Evolutionary conservation across 768 basidiomycete genomes (phyloP), one percentile per base, ranked within the genome.

Genomic region (Kwoniella sp.): DNA sequence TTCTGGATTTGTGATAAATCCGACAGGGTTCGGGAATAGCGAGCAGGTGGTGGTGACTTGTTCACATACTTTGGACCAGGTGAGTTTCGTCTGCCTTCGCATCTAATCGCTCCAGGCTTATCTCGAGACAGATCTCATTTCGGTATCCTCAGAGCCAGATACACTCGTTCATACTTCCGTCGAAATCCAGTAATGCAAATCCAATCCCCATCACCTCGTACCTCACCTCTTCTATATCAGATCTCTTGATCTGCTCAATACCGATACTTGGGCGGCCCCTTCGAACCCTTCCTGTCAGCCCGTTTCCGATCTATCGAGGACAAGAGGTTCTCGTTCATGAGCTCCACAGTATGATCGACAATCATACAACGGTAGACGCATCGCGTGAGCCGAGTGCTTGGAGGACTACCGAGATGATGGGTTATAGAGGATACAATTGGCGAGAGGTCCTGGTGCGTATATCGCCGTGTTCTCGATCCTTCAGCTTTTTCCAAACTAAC

Each of bases 11-110:
- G 26, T 62, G 15, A 48, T 66, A 28, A 28, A 61, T 11, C 53
- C 50, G 17, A 15, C 50, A n/a, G 47, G 31, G 4, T n/a, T 22
- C 1, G 23, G 29, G 25, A 51, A 52, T 1, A 17, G 20, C 41
- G 54, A 50, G 25, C 23, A 37, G 22, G 52, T 37, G 20, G 57
- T 62, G 12, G 60, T 63, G 5, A 62, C 69, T 29, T 70, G 69
- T 25, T 58, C 69, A 30, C 69, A 66, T 61, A 70, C 61, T 12
- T 62, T 63, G 45, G 68, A 65, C 23, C 50, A 65, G 55, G 61
- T 66, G 31, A 55, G 47, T 34, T 20, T 17, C 8, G 11, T 25
- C 12, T 20, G 20, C 4, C 5, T 13, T 26, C 31, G 2, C 30
- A 25, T 25, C 25, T 23, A 34, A n/a, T 5, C 4, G 17, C 20